These are phyloP conservation scores for Clavaria fumosa DNA, from an alignment of 768 basidiomycete genomes.

Conservation along the genomic window DNA sequence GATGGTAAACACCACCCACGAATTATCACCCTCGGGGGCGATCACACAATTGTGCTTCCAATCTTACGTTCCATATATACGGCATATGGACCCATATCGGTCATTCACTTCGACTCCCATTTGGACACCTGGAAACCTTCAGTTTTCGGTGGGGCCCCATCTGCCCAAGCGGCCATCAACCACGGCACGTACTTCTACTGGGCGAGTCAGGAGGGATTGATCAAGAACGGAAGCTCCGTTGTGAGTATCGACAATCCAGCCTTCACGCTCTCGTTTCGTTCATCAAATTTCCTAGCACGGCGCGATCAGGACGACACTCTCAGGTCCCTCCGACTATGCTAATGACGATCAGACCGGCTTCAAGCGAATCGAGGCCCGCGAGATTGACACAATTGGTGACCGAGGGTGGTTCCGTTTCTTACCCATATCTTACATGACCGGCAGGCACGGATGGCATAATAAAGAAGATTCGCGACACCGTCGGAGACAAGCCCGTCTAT, in stretches of 20 bases:
- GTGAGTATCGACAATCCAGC: too few species aligned
- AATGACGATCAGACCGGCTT: slow-evolving; percentile 74
- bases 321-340: slow-evolving; percentile 56
- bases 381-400: slow-evolving; percentile 77
- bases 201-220: slow-evolving; percentile 70
- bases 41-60: slow-evolving; percentile 66
- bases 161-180: slow-evolving; percentile 58
- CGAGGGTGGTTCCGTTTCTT: too few species aligned
- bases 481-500: slow-evolving; percentile 62
- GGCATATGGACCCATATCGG: slow-evolving; percentile 65
- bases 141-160: slow-evolving; percentile 62
- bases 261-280: slow-evolving; percentile 10
- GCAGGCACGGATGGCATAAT: slow-evolving; percentile 69
- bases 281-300: slow-evolving; percentile 38
- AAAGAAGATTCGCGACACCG: slow-evolving; percentile 61
- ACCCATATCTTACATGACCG: too few species aligned
- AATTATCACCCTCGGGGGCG: slow-evolving; percentile 73
- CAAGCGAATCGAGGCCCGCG: slow-evolving; percentile 67
- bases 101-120: slow-evolving; percentile 82
- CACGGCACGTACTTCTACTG: slow-evolving; percentile 89
- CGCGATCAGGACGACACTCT: slow-evolving; percentile 72
- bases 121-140: slow-evolving; percentile 68
- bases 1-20: slow-evolving; percentile 70
- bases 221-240: slow-evolving; percentile 65
- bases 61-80: slow-evolving; percentile 54